Percentiles rank a stretch among this genome's conserved stretches.
phyloP scores from a whole-genome alignment of 371 early-diverging fungal genomes.

The Mortierella sp. region DNA sequence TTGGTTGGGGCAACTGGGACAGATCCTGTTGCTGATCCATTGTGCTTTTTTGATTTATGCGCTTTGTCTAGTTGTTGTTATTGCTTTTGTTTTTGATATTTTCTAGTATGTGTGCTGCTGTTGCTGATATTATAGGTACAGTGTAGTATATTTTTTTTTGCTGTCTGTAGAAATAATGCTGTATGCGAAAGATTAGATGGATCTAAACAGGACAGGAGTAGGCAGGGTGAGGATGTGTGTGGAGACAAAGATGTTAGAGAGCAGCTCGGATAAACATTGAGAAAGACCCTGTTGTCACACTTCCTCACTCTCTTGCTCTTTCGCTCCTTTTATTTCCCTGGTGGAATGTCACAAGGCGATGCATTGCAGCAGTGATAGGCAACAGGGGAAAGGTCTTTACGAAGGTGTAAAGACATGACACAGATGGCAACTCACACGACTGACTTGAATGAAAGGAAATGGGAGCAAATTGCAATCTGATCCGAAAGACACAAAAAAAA shows the following conservation, averaged over 20 bases:
- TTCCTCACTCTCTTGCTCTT: too few species aligned
- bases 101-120: background rate
- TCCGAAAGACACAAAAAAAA: background rate
- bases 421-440: background rate
- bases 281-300: too few species aligned
- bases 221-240: too few species aligned
- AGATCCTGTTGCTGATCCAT: constrained; percentile 39
- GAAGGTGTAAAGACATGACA: background rate
- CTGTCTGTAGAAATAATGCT: too few species aligned
- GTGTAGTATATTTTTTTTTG: background rate
- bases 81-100: background rate
- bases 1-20: constrained; percentile 41
- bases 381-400: too few species aligned
- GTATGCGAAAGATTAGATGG: too few species aligned
- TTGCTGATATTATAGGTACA: background rate
- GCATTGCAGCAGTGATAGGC: too few species aligned
- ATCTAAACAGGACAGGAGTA: too few species aligned
- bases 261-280: too few species aligned
- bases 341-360: too few species aligned
- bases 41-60: background rate
- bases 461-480: background rate
- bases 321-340: too few species aligned
- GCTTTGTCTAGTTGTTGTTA: background rate
- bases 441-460: background rate
- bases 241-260: too few species aligned